Evolutionary conservation across 2,329 filamentous ascomycete species (phyloP), one percentile per base, ranked within the genome.

Genomic region (Trichophyton schoenleinii): DNA sequence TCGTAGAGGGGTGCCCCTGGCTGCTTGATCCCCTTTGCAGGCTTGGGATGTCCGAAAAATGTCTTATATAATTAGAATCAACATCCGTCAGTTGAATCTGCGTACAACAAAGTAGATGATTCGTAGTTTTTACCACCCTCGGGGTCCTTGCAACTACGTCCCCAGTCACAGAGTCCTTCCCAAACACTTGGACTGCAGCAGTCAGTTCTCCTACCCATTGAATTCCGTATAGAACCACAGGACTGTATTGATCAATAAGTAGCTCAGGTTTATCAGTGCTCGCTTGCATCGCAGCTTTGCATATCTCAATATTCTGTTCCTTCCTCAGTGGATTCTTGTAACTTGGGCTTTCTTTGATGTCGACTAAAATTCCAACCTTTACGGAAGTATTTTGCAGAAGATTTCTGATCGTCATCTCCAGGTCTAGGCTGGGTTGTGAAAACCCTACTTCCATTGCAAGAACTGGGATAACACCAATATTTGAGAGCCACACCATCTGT

Each of bases 141-240:
- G 41, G 41, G n/a, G 41, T 18, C 41, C n/a, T 44, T 44, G 15
- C 15, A n/a, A 44, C n/a, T n/a, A 18, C 5, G 4, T 52, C 25
- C 20, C 28, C 22, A 13, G 60, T 61, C 4, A 46, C 38, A 15
- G 28, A 22, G 25, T 61, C 49, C 41, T 58, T 61, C 6, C 25
- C 20, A 61, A 38, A 61, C 13, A 61, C 60, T 28, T 61, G 53
- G 3, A 61, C 25, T 36, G n/a, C 48, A 34, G 36, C 38, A 38
- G 20, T 61, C 9, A 61, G 20, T 18, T 61, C 53, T 2, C 60
- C 60, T 18, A 49, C 18, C 60, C 55, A 61, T 25, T 42, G 41
- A 4, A 49, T 38, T 2, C 41, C 60, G 58, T 61, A 41, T n/a
- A 41, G 34, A 13, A n/a, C 6, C n/a, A 44, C n/a, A 6, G 41